These are phyloP conservation scores for Amanita jacksonii DNA, from an alignment of 768 basidiomycete genomes.

Conservation along the genomic window DNA sequence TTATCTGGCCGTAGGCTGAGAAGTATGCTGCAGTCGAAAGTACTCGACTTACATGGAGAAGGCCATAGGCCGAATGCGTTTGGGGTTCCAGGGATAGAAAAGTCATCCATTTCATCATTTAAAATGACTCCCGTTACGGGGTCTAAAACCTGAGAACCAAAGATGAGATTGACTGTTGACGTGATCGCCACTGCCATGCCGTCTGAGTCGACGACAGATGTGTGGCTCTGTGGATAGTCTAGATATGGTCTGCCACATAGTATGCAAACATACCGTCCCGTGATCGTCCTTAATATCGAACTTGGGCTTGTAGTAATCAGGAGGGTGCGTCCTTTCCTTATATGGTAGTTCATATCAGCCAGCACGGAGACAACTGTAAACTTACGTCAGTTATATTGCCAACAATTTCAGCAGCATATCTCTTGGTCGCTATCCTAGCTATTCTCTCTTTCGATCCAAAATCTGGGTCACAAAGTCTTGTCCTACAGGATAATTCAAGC, in stretches of 20 bases:
- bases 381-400: constrained; percentile 77
- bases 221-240: constrained; percentile 88
- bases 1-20: constrained; percentile 45
- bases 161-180: constrained; percentile 82
- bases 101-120: constrained; percentile 96
- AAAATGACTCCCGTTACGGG: constrained; percentile 80
- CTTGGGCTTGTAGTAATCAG: constrained; percentile 77
- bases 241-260: too few relatives aligned
- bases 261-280: constrained; percentile 76
- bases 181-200: constrained; percentile 87
- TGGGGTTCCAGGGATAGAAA: constrained; percentile 74
- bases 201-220: constrained; percentile 70
- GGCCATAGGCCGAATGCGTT: constrained; percentile 80
- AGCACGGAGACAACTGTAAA: constrained; percentile 9
- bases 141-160: constrained; percentile 84
- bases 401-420: constrained; percentile 51
- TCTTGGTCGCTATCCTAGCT: constrained; percentile 55
- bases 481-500: constrained; percentile 26
- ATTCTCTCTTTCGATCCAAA: constrained; percentile 53
- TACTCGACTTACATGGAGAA: constrained; percentile 58
- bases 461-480: constrained; percentile 71
- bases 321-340: constrained; percentile 72
- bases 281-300: constrained; percentile 75
- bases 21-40: neutral
- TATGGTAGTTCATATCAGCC: neutral